These are phyloP conservation scores for Megacollybia marginata DNA, from an alignment of 768 basidiomycete genomes.

Conservation along the genomic window DNA sequence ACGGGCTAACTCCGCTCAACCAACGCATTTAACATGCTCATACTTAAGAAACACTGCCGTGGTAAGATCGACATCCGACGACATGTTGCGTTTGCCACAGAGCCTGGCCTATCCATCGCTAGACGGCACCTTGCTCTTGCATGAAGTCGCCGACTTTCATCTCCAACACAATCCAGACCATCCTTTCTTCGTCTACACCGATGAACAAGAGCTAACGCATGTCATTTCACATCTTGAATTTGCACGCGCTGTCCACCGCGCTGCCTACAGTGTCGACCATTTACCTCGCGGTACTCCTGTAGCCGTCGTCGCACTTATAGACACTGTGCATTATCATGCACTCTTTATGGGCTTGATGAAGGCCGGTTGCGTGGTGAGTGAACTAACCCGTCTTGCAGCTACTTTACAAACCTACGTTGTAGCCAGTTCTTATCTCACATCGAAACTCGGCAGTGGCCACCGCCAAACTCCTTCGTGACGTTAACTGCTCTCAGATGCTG, in stretches of 20 bases:
- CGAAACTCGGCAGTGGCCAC: constrained; percentile 29
- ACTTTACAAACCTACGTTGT: not conserved
- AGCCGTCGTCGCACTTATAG: constrained; percentile 15
- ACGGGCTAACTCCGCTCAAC: no score
- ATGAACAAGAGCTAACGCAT: constrained; percentile 4
- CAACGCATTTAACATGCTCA: no score
- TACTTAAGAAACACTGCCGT: no score
- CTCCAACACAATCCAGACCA: constrained; percentile 9
- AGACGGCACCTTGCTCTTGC: constrained; percentile 11
- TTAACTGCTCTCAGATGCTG: constrained; percentile 30
- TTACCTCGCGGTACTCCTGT: constrained; percentile 11
- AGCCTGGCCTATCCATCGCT: constrained; percentile 11
- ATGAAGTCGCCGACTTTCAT: constrained; percentile 16
- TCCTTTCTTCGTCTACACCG: constrained; percentile 10
- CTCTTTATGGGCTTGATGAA: constrained; percentile 11
- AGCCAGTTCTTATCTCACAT: constrained; percentile 36
- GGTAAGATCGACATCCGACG: no score
- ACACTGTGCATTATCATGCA: constrained; percentile 16
- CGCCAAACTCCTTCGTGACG: constrained; percentile 26
- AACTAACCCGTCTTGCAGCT: no score
- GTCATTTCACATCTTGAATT: constrained; percentile 17
- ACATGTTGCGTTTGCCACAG: not conserved
- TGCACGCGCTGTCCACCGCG: constrained; percentile 17
- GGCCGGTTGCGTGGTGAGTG: constrained; percentile 14
- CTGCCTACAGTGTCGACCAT: constrained; percentile 10